phyloP scores from a whole-genome alignment of 345 rosid genomes.

The Draba incana region DNA sequence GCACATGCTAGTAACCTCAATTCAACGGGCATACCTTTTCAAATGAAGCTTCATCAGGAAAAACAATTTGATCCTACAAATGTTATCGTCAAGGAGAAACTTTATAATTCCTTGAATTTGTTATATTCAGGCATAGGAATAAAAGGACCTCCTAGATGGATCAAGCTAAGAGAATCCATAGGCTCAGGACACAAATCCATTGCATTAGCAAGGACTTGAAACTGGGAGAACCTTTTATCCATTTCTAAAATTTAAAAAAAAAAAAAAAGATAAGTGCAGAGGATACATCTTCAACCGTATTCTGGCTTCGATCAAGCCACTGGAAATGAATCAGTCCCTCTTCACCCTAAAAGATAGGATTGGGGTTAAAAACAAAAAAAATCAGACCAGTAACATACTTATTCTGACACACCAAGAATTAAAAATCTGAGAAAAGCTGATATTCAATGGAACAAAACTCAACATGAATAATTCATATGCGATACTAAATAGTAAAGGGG shows the following conservation, averaged over 20 bases:
- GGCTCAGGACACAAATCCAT: constrained; percentile 2
- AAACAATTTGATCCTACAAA: constrained; percentile 84
- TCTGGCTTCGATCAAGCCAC: constrained; percentile 84
- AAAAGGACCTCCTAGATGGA: background rate
- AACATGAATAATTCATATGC: background rate
- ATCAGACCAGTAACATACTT: no score
- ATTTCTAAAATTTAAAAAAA: background rate
- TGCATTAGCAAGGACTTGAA: background rate
- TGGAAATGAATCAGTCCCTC: constrained; percentile 91
- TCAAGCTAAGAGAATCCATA: constrained; percentile 2
- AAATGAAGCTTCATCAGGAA: constrained; percentile 92
- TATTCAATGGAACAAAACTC: background rate
- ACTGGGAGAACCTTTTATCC: background rate
- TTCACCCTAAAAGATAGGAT: constrained; percentile 57
- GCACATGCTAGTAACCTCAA: constrained; percentile 18
- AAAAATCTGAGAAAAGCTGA: no score
- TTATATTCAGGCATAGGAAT: background rate
- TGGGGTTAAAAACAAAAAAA: background rate
- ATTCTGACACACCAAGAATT: no score
- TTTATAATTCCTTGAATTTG: no score
- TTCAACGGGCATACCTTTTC: constrained; percentile 66
- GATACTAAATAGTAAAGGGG: background rate
- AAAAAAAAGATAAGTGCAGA: constrained; percentile 5
- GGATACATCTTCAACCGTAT: constrained; percentile 92
- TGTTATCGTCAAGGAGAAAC: constrained; percentile 56